Evolutionary conservation across 1,284 basidiomycete genomes (phyloP).

Genomic region (Papiliotrema flavescens): DNA sequence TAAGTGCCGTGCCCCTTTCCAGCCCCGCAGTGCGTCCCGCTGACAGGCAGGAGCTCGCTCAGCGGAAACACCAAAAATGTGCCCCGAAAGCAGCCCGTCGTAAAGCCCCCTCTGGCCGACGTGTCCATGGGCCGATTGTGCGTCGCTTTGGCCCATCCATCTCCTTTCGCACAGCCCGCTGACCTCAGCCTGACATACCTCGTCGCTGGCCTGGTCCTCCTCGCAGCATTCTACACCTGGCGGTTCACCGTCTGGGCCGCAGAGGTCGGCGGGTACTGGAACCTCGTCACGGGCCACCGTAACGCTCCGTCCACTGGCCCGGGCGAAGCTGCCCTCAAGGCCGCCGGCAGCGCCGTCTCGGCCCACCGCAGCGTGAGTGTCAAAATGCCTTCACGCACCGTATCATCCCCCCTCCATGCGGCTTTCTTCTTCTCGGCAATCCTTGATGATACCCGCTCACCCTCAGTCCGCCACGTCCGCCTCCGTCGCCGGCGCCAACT

Average conservation of each 20-base stretch:
- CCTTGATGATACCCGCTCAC: no score
- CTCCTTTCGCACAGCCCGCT: neutral
- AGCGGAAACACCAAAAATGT: slow-evolving; percentile 31
- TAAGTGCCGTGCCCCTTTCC: slow-evolving; percentile 3
- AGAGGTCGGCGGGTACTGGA: slow-evolving; percentile 48
- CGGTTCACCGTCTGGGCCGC: slow-evolving; percentile 44
- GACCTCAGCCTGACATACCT: slow-evolving; percentile 42
- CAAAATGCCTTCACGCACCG: no score
- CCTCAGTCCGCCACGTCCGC: neutral
- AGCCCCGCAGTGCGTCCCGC: neutral
- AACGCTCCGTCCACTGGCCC: slow-evolving; percentile 14
- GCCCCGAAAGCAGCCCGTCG: slow-evolving; percentile 32
- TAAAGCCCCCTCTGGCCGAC: slow-evolving; percentile 47
- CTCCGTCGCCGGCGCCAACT: neutral
- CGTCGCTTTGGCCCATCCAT: slow-evolving; percentile 11
- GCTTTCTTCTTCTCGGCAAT: no score
- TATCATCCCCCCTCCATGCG: no score
- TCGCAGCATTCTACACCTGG: slow-evolving; percentile 46
- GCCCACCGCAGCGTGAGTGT: neutral
- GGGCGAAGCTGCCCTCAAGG: slow-evolving; percentile 11
- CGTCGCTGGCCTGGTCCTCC: slow-evolving; percentile 29
- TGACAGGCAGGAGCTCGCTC: slow-evolving; percentile 33
- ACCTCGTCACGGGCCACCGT: slow-evolving; percentile 40
- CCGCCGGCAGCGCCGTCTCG: slow-evolving; percentile 9
- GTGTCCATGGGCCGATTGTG: slow-evolving; percentile 46